These are phyloP conservation scores for Daldinia bambusicola DNA, from an alignment of 495 filamentous ascomycete genomes.

Conservation along the genomic window DNA sequence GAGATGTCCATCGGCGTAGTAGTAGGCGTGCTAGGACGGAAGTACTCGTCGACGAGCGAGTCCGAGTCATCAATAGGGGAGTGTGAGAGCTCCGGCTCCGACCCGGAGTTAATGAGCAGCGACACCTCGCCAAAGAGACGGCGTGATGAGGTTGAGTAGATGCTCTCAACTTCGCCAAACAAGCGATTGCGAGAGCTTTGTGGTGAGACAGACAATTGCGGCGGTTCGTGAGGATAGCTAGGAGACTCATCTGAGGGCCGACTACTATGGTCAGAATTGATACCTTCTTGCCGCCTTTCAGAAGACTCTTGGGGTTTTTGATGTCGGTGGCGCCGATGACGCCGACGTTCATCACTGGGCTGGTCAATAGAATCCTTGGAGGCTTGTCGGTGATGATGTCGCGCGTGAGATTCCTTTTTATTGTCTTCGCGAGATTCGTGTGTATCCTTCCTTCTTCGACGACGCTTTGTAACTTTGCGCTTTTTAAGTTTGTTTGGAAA, in stretches of 20 bases:
- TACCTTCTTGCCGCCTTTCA: conserved; percentile 28
- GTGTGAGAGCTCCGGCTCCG: conserved; percentile 47
- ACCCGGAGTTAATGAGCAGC: conserved; percentile 31
- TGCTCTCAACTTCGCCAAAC: conserved; percentile 45
- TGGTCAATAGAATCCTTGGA: conserved; percentile 49
- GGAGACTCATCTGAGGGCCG: conserved; percentile 38
- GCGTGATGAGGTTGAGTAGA: conserved; percentile 43
- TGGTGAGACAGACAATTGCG: conserved; percentile 35
- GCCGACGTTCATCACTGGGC: conserved; percentile 43
- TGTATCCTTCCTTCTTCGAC: conserved; percentile 52
- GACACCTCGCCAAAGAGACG: conserved; percentile 47
- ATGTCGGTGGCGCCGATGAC: conserved; percentile 39
- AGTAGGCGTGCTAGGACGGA: conserved; percentile 51
- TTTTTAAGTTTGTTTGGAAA: conserved; percentile 62
- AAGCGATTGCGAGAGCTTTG: conserved; percentile 33
- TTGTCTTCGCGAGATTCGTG: conserved; percentile 44
- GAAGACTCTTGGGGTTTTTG: conserved; percentile 36
- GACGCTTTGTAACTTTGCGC: conserved; percentile 54
- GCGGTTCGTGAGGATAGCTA: conserved; percentile 31
- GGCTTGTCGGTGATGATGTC: conserved; percentile 46
- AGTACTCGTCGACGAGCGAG: conserved; percentile 53
- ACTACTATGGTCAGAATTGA: conserved; percentile 18
- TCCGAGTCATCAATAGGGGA: conserved; percentile 54
- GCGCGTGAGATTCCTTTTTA: conserved; percentile 33
- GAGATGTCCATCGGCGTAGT: conserved; percentile 53